These are phyloP conservation scores for Daldinia loculata DNA, from an alignment of 495 filamentous ascomycete genomes.

Conservation along the genomic window DNA sequence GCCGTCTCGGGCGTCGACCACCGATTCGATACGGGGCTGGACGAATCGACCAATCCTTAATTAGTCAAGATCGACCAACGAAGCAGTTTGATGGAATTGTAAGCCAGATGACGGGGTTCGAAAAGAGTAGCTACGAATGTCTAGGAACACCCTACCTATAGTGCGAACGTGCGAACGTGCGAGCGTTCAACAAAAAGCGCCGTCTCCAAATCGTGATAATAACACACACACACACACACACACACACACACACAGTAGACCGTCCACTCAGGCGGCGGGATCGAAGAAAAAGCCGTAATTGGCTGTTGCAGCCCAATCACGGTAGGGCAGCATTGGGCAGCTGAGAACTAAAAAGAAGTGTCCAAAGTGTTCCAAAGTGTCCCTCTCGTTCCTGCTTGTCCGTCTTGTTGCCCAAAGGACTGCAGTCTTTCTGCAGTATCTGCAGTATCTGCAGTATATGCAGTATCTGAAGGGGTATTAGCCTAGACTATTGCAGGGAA, in stretches of 20 bases:
- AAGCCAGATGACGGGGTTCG: slow-evolving; percentile 32
- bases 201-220: slow-evolving; percentile 32
- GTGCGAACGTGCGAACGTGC: slow-evolving; percentile 26
- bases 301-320: slow-evolving; percentile 40
- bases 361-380: neutral
- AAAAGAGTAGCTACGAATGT: slow-evolving; percentile 29
- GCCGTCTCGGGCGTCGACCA: slow-evolving; percentile 41
- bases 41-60: slow-evolving; percentile 35
- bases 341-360: slow-evolving; percentile 32
- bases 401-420: slow-evolving; percentile 40
- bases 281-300: slow-evolving; percentile 26
- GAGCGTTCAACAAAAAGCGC: slow-evolving; percentile 16
- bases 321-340: slow-evolving; percentile 50
- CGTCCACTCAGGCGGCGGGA: slow-evolving; percentile 25
- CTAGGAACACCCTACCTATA: slow-evolving; percentile 43
- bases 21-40: slow-evolving; percentile 40
- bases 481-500: slow-evolving; percentile 36
- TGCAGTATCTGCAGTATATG: slow-evolving; percentile 23
- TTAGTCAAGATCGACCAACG: slow-evolving; percentile 39
- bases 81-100: slow-evolving; percentile 26
- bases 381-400: slow-evolving; percentile 28
- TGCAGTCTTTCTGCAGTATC: slow-evolving; percentile 15
- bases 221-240: slow-evolving; percentile 21
- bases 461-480: slow-evolving; percentile 30
- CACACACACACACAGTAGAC: slow-evolving; percentile 13